Conservation (phyloP, 192 early-diverging fungal genomes). For the Oehlia diaphana region DNA sequence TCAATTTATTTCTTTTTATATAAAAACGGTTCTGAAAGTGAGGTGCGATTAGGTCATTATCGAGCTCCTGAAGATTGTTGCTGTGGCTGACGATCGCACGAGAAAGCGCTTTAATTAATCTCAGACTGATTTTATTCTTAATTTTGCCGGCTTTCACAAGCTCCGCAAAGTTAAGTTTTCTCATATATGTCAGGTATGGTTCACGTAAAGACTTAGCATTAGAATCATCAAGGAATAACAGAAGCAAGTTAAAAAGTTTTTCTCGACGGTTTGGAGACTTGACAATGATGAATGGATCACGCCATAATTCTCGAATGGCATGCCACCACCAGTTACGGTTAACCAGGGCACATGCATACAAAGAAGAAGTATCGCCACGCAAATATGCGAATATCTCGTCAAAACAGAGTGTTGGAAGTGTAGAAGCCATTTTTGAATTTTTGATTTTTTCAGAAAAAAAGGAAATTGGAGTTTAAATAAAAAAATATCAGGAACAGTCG, state of each 20-base stretch:
- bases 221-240: background rate
- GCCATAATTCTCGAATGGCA: background rate
- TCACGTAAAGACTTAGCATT: background rate
- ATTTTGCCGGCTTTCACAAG: background rate
- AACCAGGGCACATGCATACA: background rate
- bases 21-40: constrained; percentile 9
- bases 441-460: background rate
- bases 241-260: background rate
- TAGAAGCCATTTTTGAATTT: background rate
- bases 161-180: background rate
- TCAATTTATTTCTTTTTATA: background rate
- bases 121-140: background rate
- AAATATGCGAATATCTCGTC: background rate
- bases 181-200: background rate
- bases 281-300: background rate
- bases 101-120: background rate
- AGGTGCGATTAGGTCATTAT: background rate
- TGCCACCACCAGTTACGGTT: background rate
- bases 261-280: background rate
- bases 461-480: too few relatives aligned
- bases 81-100: background rate
- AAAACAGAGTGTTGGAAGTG: background rate
- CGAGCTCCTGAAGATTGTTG: background rate
- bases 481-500: too few relatives aligned
- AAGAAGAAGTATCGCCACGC: background rate